A percentile compares a stretch with the other conserved stretches of the same genome.
These are phyloP conservation scores for Trichoderma koningiopsis DNA, from an alignment of 2,329 filamentous ascomycete genomes.

Conservation along the genomic window DNA sequence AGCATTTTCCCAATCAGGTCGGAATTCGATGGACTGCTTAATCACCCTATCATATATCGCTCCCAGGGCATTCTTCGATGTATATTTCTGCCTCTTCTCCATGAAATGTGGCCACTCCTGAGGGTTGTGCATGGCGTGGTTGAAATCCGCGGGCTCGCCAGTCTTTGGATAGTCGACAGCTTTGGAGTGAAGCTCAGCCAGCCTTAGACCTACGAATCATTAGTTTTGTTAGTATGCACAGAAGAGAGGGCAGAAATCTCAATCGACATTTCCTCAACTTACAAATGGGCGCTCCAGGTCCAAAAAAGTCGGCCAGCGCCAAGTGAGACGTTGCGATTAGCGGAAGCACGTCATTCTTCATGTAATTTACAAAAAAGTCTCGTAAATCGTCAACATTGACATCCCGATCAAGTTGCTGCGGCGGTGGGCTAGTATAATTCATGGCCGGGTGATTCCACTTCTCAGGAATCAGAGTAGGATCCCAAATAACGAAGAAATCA, in stretches of 20 bases:
- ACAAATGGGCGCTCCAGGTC: slow-evolving; percentile 71
- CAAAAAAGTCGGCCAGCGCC: slow-evolving; percentile 69
- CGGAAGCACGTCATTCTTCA: slow-evolving; percentile 84
- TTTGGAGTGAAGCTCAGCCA: slow-evolving; percentile 81
- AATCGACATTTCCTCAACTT: slow-evolving; percentile 35
- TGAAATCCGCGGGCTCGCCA: slow-evolving; percentile 73
- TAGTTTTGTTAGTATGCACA: slow-evolving; percentile 6
- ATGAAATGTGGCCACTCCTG: slow-evolving; percentile 82
- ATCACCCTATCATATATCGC: slow-evolving; percentile 76
- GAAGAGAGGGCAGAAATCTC: background rate
- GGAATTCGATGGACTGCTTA: slow-evolving; percentile 62
- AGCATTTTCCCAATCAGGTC: slow-evolving; percentile 67
- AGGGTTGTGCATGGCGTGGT: slow-evolving; percentile 57
- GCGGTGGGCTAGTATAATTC: slow-evolving; percentile 66
- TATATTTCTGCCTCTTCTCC: slow-evolving; percentile 68
- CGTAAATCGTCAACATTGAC: slow-evolving; percentile 75
- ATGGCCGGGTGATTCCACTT: slow-evolving; percentile 76
- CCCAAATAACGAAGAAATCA: slow-evolving; percentile 95
- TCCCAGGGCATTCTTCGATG: slow-evolving; percentile 73
- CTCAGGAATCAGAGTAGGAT: slow-evolving; percentile 68
- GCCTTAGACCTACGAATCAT: slow-evolving; percentile 54
- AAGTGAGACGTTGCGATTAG: slow-evolving; percentile 82
- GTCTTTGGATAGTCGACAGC: slow-evolving; percentile 96
- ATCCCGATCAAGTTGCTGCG: slow-evolving; percentile 57
- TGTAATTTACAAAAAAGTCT: slow-evolving; percentile 86